Percentiles rank a stretch among this genome's conserved stretches.
Conservation (phyloP, 2,329 filamentous ascomycete genomes). For the Emydomyces testavorans region DNA sequence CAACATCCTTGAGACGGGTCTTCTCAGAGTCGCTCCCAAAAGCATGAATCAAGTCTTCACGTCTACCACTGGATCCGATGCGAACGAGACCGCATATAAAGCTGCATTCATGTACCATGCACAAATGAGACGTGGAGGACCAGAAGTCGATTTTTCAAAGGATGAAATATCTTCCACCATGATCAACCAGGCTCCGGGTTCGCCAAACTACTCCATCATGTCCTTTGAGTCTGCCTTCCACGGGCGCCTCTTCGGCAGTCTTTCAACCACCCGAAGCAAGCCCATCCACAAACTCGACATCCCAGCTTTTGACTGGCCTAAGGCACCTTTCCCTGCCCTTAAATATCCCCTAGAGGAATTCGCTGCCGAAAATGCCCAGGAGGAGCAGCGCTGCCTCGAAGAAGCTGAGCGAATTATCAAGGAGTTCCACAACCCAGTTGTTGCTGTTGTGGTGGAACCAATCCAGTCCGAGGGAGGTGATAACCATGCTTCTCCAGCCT, state of each 20-base stretch:
- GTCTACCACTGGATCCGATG: conserved; percentile 76
- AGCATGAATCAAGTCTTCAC: conserved; percentile 85
- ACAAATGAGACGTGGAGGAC: conserved; percentile 67
- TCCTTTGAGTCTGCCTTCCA: conserved; percentile 85
- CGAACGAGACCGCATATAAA: conserved; percentile 91
- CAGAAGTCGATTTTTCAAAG: conserved; percentile 63
- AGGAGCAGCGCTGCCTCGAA: conserved; percentile 68
- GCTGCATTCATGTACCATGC: conserved; percentile 89
- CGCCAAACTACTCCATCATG: conserved; percentile 69
- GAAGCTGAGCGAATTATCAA: conserved; percentile 74
- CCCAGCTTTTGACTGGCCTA: conserved; percentile 88
- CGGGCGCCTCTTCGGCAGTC: conserved; percentile 74
- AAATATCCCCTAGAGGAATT: conserved; percentile 80
- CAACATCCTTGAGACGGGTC: conserved; percentile 62
- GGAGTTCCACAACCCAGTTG: conserved; percentile 66
- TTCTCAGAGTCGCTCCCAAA: conserved; percentile 71
- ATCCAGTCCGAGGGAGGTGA: conserved; percentile 90
- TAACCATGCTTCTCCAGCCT: conserved; percentile 79
- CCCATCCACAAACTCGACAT: conserved; percentile 92
- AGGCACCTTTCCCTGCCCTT: conserved; percentile 71
- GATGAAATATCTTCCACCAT: conserved; percentile 65
- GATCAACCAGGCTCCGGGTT: conserved; percentile 69
- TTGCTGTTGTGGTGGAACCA: conserved; percentile 75
- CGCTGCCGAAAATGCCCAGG: conserved; percentile 65
- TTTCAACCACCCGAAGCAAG: conserved; percentile 85